Percentiles rank a stretch among this genome's conserved stretches.
phyloP scores from a whole-genome alignment of 2,329 filamentous ascomycete species.

The Penicillium sp. region DNA sequence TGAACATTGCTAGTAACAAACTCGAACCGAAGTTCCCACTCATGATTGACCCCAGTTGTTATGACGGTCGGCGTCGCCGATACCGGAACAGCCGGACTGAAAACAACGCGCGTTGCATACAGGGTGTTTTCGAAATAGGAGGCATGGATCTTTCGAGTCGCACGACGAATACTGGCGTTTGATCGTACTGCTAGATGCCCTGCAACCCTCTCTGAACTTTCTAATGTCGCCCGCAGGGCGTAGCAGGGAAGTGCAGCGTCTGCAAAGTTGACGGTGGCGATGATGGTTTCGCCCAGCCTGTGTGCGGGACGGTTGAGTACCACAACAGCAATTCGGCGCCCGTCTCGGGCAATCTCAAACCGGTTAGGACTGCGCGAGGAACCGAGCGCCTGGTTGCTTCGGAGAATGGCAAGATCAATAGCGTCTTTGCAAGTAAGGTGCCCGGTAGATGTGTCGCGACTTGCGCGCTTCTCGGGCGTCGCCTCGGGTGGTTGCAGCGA shows the following conservation, averaged over 20 bases:
- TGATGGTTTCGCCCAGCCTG: conserved; percentile 77
- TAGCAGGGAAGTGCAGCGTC: conserved; percentile 73
- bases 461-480: too few species aligned
- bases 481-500: conserved; percentile 58
- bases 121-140: conserved; percentile 72
- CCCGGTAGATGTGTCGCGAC: too few species aligned
- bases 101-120: conserved; percentile 68
- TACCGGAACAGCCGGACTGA: conserved; percentile 73
- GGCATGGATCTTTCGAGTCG: conserved; percentile 75
- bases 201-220: conserved; percentile 77
- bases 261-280: conserved; percentile 73
- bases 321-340: conserved; percentile 81
- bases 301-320: conserved; percentile 82
- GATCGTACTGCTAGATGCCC: conserved; percentile 77
- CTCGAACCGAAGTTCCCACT: conserved; percentile 83
- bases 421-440: conserved; percentile 68
- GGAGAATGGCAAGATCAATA: conserved; percentile 81
- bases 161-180: conserved; percentile 73
- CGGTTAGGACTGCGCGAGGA: conserved; percentile 77
- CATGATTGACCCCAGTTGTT: conserved; percentile 75
- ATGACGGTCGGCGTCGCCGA: conserved; percentile 82
- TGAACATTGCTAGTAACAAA: conserved; percentile 67
- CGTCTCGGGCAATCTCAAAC: conserved; percentile 88
- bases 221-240: conserved; percentile 71
- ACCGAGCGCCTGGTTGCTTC: conserved; percentile 60